Conservation (phyloP, 805 yeast genomes). For the Sungouiozyma ichnusensis region DNA sequence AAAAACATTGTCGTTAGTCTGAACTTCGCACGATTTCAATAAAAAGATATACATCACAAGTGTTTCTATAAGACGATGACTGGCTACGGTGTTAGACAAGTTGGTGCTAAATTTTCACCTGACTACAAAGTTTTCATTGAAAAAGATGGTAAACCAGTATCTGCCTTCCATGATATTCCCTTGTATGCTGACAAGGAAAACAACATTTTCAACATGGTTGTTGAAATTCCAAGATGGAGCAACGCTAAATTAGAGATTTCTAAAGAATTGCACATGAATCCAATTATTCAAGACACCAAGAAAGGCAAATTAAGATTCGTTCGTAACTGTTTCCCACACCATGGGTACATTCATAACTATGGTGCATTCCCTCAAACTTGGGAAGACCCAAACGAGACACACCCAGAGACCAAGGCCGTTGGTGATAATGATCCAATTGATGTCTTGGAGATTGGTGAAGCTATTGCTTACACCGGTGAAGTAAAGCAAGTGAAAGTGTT, state of each 20-base stretch:
- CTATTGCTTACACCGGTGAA: constrained; percentile 55
- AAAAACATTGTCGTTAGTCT: too few relatives aligned
- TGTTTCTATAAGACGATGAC: too few relatives aligned
- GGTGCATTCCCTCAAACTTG: constrained; percentile 97
- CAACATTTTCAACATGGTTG: constrained; percentile 80
- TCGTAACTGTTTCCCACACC: constrained; percentile 96
- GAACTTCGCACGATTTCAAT: too few relatives aligned
- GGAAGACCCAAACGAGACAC: constrained; percentile 62
- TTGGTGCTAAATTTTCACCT: constrained; percentile 92
- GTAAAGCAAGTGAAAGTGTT: constrained; percentile 83
- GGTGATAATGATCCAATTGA: constrained; percentile 87
- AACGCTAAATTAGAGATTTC: constrained; percentile 94
- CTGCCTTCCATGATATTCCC: constrained; percentile 92
- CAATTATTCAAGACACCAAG: constrained; percentile 94
- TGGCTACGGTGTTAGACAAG: constrained; percentile 81
- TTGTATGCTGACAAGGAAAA: constrained; percentile 89
- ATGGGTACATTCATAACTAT: constrained; percentile 96
- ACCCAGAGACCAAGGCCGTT: constrained; percentile 54
- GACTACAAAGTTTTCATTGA: constrained; percentile 89
- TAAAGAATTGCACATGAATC: constrained; percentile 76
- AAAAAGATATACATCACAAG: too few relatives aligned
- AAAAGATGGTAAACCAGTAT: constrained; percentile 86
- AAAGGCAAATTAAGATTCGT: constrained; percentile 94
- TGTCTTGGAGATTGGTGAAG: constrained; percentile 72
- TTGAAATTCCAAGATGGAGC: constrained; percentile 98